Base-by-base conservation (phyloP, 139 green algal genomes). In the Coelastrella sp. region DNA sequence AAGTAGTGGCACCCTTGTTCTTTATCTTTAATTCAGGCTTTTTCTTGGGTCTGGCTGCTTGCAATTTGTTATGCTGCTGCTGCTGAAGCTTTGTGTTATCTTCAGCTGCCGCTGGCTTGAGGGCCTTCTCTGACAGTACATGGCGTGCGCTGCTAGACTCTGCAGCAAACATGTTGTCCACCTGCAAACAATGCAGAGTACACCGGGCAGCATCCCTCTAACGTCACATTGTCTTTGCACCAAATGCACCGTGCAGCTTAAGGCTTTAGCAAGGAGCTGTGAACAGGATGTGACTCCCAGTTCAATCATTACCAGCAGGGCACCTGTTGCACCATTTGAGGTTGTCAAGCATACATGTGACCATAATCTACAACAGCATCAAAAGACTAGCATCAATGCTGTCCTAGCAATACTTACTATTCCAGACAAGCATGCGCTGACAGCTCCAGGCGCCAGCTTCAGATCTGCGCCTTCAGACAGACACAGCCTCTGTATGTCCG, bases 341-440 rank as follows among this genome's bases (percentile, higher is more conserved):
- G n/a, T n/a, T n/a, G n/a, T n/a, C n/a, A n/a, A n/a, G n/a, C n/a
- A n/a, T n/a, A n/a, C n/a, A n/a, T n/a, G n/a, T n/a, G n/a, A n/a
- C n/a, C n/a, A n/a, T n/a, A n/a, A n/a, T n/a, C n/a, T n/a, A n/a
- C n/a, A n/a, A n/a, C n/a, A n/a, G n/a, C n/a, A n/a, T n/a, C n/a
- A n/a, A n/a, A n/a, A n/a, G n/a, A n/a, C n/a, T n/a, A n/a, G n/a
- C n/a, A n/a, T n/a, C n/a, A n/a, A n/a, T n/a, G n/a, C n/a, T n/a
- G n/a, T n/a, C n/a, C n/a, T n/a, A n/a, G 48, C 7, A 21, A 68
- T 11, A 79, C 79, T 87, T 79, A 90, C 87, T 25, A 85, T 76
- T 17, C 89, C 84, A 11, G 86, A 77, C 4, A 98, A 86, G 89
- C 94, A 98, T 25, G 83, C 78, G 38, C 90, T 93, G 23, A 95